phyloP scores from a whole-genome alignment of 257 asterid genomes.

The Coffea eugenioides region DNA sequence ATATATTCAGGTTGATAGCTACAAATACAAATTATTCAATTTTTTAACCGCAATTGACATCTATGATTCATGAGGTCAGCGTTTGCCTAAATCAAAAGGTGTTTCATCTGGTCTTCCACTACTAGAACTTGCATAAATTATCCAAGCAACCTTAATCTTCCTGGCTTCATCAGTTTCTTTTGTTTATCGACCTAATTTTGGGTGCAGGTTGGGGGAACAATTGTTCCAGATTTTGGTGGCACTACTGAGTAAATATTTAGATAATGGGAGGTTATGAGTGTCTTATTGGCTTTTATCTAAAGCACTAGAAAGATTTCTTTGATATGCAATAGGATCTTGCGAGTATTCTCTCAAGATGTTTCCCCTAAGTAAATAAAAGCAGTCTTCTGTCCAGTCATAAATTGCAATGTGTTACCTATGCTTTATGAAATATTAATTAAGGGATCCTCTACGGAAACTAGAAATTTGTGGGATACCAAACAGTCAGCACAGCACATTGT shows the following conservation, averaged over 20 bases:
- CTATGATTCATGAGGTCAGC: not conserved
- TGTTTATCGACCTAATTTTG: not conserved
- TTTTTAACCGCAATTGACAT: not conserved
- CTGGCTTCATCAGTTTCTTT: not conserved
- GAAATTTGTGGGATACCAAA: not conserved
- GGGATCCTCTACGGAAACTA: not conserved
- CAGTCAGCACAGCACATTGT: too few species aligned
- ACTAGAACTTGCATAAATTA: not conserved
- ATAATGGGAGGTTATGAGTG: not conserved
- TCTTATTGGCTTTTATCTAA: not conserved
- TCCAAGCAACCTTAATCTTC: not conserved
- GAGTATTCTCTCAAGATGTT: not conserved
- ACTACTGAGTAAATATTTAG: not conserved
- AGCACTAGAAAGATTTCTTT: not conserved
- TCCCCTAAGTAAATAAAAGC: not conserved
- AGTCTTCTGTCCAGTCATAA: not conserved
- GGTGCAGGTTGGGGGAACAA: not conserved
- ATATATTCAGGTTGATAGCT: constrained; percentile 62
- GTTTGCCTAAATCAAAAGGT: not conserved
- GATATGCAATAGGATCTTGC: not conserved
- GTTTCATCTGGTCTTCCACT: not conserved
- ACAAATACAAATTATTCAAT: not conserved
- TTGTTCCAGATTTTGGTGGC: not conserved
- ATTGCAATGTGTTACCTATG: not conserved
- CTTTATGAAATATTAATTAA: too few species aligned